Conservation (phyloP, 1,139 yeast genomes). For the Hansenula anomala region DNA sequence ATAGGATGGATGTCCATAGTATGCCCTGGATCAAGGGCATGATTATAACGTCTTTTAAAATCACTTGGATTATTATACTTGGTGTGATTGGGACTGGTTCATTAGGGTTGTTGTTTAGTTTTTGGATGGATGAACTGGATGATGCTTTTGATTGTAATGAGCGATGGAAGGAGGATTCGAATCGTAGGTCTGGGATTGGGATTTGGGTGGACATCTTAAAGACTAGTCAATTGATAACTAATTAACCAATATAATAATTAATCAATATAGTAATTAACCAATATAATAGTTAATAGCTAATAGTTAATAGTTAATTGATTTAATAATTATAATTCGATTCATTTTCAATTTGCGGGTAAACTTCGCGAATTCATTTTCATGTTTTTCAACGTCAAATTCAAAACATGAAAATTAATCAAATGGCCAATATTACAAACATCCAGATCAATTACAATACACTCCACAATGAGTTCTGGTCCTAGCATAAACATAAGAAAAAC, state of each 20-base stretch:
- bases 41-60: conserved; percentile 58
- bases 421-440: no score
- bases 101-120: conserved; percentile 9
- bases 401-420: no score
- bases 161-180: conserved; percentile 53
- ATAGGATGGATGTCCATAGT: conserved; percentile 36
- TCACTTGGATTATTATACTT: conserved; percentile 45
- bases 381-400: no score
- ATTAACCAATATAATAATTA: no score
- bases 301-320: no score
- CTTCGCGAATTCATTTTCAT: not conserved
- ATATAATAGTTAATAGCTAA: no score
- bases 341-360: not conserved
- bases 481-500: conserved; percentile 86
- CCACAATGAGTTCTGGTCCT: conserved; percentile 40
- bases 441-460: no score
- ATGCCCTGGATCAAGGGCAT: conserved; percentile 67
- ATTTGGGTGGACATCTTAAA: conserved; percentile 14
- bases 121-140: conserved; percentile 1
- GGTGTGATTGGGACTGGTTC: conserved; percentile 32
- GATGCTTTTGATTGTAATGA: conserved; percentile 31
- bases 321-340: no score
- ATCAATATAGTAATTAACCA: no score
- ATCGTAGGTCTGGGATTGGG: conserved; percentile 60
- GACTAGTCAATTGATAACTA: no score